phyloP scores from a whole-genome alignment of 1,284 basidiomycete species.

The Ceratobasidium sp. region DNA sequence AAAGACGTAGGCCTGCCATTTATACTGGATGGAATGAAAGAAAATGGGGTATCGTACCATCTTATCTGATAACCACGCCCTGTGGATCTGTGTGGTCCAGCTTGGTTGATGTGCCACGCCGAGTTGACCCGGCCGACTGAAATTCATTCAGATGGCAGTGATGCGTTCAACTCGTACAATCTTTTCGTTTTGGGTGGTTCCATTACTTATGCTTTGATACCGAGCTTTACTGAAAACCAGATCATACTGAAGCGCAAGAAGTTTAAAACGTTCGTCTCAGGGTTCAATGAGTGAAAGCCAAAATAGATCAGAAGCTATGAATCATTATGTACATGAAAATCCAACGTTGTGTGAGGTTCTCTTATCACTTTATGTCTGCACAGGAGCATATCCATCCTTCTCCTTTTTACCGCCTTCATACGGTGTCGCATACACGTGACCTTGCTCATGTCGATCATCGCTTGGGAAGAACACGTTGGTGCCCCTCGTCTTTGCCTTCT shows the following conservation, averaged over 20 bases:
- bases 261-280: too few species aligned
- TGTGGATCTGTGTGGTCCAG: neutral
- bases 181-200: too few species aligned
- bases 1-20: neutral
- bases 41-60: neutral
- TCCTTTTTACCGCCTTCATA: neutral
- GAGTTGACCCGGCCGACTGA: neutral
- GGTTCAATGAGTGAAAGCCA: too few species aligned
- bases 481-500: neutral
- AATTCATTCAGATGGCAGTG: neutral
- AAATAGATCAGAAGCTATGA: too few species aligned
- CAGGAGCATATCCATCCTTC: constrained; percentile 10
- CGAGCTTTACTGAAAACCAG: too few species aligned
- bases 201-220: too few species aligned
- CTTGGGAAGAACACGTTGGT: neutral
- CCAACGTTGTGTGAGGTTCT: too few species aligned
- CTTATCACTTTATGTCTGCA: neutral
- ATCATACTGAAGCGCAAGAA: too few species aligned
- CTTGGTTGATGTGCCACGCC: neutral
- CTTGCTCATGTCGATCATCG: neutral
- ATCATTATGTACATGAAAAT: too few species aligned
- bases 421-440: neutral
- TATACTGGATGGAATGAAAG: neutral
- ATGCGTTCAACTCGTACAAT: neutral
- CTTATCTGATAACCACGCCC: neutral